phyloP scores from a whole-genome alignment of 2,329 filamentous ascomycete genomes.

The Neonectria hederae region DNA sequence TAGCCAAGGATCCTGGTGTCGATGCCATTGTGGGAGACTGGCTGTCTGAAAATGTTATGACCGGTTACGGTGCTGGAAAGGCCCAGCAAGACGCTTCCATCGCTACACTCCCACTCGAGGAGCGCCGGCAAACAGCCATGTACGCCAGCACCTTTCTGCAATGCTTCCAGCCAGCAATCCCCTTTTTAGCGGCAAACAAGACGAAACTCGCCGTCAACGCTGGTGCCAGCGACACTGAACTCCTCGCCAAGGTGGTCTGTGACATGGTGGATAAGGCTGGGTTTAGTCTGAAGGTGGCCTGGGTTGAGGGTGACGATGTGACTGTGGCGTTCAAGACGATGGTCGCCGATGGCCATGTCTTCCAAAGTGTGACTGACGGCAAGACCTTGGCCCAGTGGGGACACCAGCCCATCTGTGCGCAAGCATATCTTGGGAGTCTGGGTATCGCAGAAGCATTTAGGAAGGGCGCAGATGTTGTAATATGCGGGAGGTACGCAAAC shows the following conservation, averaged over 20 bases:
- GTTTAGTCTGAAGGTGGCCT: slow-evolving; percentile 52
- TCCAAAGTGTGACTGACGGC: slow-evolving; percentile 33
- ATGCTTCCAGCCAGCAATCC: slow-evolving; percentile 41
- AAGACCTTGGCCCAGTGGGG: slow-evolving; percentile 13
- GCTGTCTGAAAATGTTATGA: slow-evolving; percentile 57
- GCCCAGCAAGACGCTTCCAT: slow-evolving; percentile 17
- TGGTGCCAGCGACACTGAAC: slow-evolving; percentile 48
- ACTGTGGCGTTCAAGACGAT: slow-evolving; percentile 42
- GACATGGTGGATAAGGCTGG: slow-evolving; percentile 64
- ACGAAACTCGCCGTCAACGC: slow-evolving; percentile 51
- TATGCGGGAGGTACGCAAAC: slow-evolving; percentile 52
- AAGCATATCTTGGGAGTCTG: slow-evolving; percentile 63
- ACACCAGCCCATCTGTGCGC: slow-evolving; percentile 43
- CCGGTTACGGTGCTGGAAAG: slow-evolving; percentile 43
- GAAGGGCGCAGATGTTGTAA: slow-evolving; percentile 52
- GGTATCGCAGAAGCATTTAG: slow-evolving; percentile 52
- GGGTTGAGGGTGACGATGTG: slow-evolving; percentile 52
- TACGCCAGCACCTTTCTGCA: slow-evolving; percentile 48
- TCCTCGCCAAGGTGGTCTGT: slow-evolving; percentile 57
- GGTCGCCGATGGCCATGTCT: slow-evolving; percentile 41
- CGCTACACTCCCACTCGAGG: slow-evolving; percentile 25
- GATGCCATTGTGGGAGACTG: slow-evolving; percentile 38
- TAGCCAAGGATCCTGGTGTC: slow-evolving; percentile 32
- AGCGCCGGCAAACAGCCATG: slow-evolving; percentile 21
- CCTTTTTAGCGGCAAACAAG: slow-evolving; percentile 43